A percentile compares a stretch with the other conserved stretches of the same genome.
Evolutionary conservation across 805 yeast genomes (phyloP).

Genomic region (Kluyveromyces nonfermentans): DNA sequence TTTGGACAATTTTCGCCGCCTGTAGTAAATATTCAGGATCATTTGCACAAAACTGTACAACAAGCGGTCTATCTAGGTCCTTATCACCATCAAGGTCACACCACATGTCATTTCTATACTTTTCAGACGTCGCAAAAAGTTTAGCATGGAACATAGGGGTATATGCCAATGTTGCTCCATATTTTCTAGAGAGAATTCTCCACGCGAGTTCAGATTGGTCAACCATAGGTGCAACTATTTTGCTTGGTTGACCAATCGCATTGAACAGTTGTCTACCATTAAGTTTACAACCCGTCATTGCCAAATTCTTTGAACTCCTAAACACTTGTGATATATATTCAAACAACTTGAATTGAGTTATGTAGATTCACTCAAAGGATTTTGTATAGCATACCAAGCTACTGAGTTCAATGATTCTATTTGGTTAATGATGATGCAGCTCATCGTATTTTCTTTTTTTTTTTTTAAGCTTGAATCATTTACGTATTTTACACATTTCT

Average conservation of each 20-base stretch:
- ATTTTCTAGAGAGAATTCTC: conserved; percentile 74
- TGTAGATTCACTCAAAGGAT: background rate
- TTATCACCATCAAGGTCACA: conserved; percentile 63
- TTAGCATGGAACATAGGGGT: conserved; percentile 97
- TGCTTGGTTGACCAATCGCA: conserved; percentile 62
- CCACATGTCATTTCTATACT: conserved; percentile 72
- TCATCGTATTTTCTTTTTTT: no score
- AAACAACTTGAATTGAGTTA: background rate
- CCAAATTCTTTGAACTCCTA: background rate
- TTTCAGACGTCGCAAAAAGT: conserved; percentile 73
- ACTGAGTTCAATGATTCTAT: no score
- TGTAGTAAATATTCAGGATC: conserved; percentile 73
- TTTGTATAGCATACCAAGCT: no score
- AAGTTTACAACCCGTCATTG: conserved; percentile 9
- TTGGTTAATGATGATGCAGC: no score
- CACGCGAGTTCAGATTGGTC: conserved; percentile 95
- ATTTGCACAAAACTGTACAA: conserved; percentile 95
- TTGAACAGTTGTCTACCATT: conserved; percentile 65
- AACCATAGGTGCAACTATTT: conserved; percentile 97
- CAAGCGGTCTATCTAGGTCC: conserved; percentile 66
- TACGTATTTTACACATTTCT: no score
- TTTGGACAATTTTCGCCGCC: conserved; percentile 77
- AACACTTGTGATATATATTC: background rate
- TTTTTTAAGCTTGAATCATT: no score
- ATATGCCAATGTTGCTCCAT: conserved; percentile 91